phyloP scores from a whole-genome alignment of 257 asterid genomes.

The Marsdenia floribunda region DNA sequence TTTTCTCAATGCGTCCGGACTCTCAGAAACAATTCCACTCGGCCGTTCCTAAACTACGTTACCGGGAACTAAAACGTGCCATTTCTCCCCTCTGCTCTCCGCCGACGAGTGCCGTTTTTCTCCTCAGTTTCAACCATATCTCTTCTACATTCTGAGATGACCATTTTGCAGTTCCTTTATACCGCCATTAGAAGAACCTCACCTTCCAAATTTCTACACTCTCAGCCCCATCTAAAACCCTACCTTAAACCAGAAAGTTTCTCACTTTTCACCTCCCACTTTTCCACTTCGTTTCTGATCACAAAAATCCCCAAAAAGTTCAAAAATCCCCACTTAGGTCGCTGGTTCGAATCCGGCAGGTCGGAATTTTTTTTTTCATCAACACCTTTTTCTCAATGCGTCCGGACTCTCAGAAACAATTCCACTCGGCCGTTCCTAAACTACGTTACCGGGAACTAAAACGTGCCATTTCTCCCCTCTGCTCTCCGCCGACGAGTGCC shows the following conservation, averaged over 20 bases:
- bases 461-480: too few species aligned
- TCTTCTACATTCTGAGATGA: conserved; percentile 14
- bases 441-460: not conserved
- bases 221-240: conserved; percentile 16
- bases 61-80: not conserved
- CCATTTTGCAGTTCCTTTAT: conserved; percentile 18
- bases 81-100: not conserved
- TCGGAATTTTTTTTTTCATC: conserved; percentile 19
- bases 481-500: not conserved
- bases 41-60: not conserved
- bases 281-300: conserved; percentile 77
- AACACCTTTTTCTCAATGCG: too few species aligned
- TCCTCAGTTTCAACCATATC: conserved; percentile 32
- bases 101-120: not conserved
- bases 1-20: too few species aligned
- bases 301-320: conserved; percentile 86
- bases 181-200: conserved; percentile 9
- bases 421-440: not conserved
- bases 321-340: too few species aligned
- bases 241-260: conserved; percentile 21
- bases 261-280: conserved; percentile 26
- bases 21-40: too few species aligned
- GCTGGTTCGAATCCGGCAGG: conserved; percentile 60
- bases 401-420: too few species aligned
- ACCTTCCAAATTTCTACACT: not conserved